Percentiles rank a stretch among this genome's conserved stretches.
Conservation (phyloP, 345 rosid genomes). For the thale cress (Arabidopsis thaliana) region DNA sequence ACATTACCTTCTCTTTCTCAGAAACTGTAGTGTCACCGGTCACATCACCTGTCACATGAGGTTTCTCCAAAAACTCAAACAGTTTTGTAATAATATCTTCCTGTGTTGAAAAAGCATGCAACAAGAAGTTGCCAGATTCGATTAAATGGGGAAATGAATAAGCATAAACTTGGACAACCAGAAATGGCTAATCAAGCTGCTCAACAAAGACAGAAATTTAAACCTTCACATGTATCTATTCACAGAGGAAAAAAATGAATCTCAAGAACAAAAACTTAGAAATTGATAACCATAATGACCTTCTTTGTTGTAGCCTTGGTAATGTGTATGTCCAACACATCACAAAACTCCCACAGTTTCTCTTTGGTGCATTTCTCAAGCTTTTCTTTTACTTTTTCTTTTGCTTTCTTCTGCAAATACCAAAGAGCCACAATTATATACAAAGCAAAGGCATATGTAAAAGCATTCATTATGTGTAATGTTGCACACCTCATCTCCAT, state of each 20-base stretch:
- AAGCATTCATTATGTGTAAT: slow-evolving; percentile 1
- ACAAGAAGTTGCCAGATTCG: not conserved
- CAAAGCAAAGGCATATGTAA: slow-evolving; percentile 10
- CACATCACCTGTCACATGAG: slow-evolving; percentile 71
- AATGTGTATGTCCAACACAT: slow-evolving; percentile 73
- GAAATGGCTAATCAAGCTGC: slow-evolving; percentile 23
- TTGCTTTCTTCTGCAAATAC: slow-evolving; percentile 77
- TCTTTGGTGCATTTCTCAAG: slow-evolving; percentile 88
- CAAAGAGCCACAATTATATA: slow-evolving; percentile 23
- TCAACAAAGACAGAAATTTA: slow-evolving; percentile 14
- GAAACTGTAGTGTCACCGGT: slow-evolving; percentile 65
- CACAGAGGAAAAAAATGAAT: slow-evolving; percentile 1
- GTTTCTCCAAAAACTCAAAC: slow-evolving; percentile 83
- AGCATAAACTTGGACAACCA: slow-evolving; percentile 14
- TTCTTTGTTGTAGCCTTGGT: slow-evolving; percentile 73
- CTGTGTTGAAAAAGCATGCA: slow-evolving; percentile 47
- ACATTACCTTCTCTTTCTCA: slow-evolving; percentile 72
- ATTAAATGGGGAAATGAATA: slow-evolving; percentile 7
- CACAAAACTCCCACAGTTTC: slow-evolving; percentile 80
- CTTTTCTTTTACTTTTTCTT: slow-evolving; percentile 77
- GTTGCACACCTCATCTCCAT: slow-evolving; percentile 78
- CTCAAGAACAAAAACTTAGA: slow-evolving; percentile 16
- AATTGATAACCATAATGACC: slow-evolving; percentile 47
- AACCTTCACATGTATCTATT: slow-evolving; percentile 15
- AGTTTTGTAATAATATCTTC: slow-evolving; percentile 73